Evolutionary conservation across 2,329 filamentous ascomycete genomes (phyloP).

Genomic region (Seiridium unicorne): DNA sequence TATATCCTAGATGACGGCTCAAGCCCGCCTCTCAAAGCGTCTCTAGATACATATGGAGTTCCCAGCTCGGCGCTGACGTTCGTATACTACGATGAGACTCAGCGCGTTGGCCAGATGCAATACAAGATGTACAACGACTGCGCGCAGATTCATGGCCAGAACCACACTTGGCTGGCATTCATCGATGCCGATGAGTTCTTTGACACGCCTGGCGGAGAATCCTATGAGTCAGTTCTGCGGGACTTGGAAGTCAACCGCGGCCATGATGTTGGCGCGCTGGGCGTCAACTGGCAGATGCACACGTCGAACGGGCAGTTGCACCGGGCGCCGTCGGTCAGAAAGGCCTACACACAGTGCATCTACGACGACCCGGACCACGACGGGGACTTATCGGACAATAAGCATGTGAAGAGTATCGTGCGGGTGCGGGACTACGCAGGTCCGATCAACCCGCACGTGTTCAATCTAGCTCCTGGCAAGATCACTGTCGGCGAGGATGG

Average conservation of each 20-base stretch:
- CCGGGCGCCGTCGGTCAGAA: conserved; percentile 20
- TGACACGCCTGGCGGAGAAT: conserved; percentile 21
- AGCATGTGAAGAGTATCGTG: conserved; percentile 30
- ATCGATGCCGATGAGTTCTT: conserved; percentile 32
- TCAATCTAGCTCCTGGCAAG: conserved; percentile 14
- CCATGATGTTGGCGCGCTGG: conserved; percentile 25
- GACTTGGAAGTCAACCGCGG: conserved; percentile 18
- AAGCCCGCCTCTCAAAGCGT: conserved; percentile 9
- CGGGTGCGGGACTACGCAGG: conserved; percentile 20
- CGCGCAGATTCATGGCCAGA: conserved; percentile 15
- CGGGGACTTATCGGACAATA: conserved; percentile 21
- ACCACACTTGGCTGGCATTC: conserved; percentile 30
- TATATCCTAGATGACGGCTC: conserved; percentile 17
- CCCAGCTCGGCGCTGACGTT: conserved; percentile 6
- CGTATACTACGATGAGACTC: conserved; percentile 9
- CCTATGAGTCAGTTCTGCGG: conserved; percentile 21
- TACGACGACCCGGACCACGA: conserved; percentile 16
- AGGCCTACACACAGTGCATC: conserved; percentile 27
- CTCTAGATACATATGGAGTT: conserved; percentile 1
- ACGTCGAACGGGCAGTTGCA: conserved; percentile 22
- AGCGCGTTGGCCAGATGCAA: conserved; percentile 10
- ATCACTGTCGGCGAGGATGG: conserved; percentile 25
- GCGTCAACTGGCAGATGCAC: conserved; percentile 30
- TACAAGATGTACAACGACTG: conserved; percentile 12
- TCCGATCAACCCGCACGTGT: conserved; percentile 21